Base-by-base conservation (phyloP, 176 grass and related monocot genomes). In the Paspalum vaginatum region DNA sequence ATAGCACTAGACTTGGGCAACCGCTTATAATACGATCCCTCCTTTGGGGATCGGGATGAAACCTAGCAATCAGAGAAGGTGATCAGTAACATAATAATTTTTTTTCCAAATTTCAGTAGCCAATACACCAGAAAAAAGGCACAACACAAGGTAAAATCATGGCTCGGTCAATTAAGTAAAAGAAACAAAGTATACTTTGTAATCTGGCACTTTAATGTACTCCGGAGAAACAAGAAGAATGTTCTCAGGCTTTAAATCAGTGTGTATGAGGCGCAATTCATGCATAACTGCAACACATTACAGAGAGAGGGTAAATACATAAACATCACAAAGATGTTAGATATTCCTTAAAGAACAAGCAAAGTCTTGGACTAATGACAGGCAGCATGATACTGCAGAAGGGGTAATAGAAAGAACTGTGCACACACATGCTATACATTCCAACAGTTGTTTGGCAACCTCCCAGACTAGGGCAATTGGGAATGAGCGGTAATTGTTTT, bases 191-290 rank as follows among this genome's bases (percentile, higher is more conserved):
- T 91, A 89, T 95, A 99, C 92, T 99, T 99, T 99, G 90, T 91
- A 95, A 86, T 99, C 88, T 0, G 90, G 92, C 82, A 99, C 92
- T 99, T 93, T 89, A 91, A 84, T 99, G 88, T 82, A 95, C 92
- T 95, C 92, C 17, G 86, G 81, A 70, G 96, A 99, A 91, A 93
- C 90, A 88, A 99, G 96, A 81, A 99, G 96, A 87, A 99, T 89
- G 86, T 99, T 99, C 96, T 99, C 96, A 88, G 92, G 96, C 92
- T 95, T 99, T 95, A 95, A 95, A 95, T 99, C 92, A 93, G 96
- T 99, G 90, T 99, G 92, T 89, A 99, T 89, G 90, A 95, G 92
- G 81, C 84, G 88, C 96, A 95, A 84, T 32, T 93, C 96, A 99
- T 93, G 96, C 92, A 99, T 91, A 92, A 93, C 96, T 91, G 96